These are phyloP conservation scores for Thalia dealbata DNA, from an alignment of 176 grass and related monocot species.

Conservation along the genomic window DNA sequence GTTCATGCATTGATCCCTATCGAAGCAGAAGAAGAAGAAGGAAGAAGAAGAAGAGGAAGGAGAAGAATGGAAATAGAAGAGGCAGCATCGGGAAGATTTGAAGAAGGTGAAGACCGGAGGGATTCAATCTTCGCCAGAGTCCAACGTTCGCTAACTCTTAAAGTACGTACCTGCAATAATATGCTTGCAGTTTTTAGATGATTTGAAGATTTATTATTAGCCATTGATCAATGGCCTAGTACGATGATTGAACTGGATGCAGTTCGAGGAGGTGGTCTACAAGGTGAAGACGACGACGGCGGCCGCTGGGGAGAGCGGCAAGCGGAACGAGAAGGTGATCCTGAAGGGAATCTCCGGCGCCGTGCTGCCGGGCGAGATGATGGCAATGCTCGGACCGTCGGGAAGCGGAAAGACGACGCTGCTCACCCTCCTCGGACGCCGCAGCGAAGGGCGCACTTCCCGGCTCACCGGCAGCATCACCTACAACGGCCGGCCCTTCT, in stretches of 20 bases:
- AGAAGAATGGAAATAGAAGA: not conserved
- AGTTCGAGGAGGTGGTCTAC: conserved; percentile 40
- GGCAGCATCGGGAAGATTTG: not conserved
- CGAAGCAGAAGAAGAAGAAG: no score
- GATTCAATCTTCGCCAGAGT: not conserved
- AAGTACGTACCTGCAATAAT: not conserved
- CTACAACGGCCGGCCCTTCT: conserved; percentile 31
- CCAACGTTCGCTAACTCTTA: not conserved
- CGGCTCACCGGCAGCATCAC: conserved; percentile 29
- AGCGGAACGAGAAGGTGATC: conserved; percentile 12
- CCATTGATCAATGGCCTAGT: not conserved
- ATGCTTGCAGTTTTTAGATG: no score
- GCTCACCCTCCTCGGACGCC: conserved; percentile 32
- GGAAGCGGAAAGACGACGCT: conserved; percentile 48
- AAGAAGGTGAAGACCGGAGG: not conserved
- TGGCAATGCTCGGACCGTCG: conserved; percentile 39
- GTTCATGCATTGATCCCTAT: no score
- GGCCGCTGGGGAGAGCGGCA: not conserved
- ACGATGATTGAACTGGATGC: not conserved
- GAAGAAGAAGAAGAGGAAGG: no score
- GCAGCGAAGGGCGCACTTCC: not conserved
- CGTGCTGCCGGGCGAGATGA: conserved; percentile 37
- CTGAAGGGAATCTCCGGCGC: conserved; percentile 30
- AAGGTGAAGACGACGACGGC: conserved; percentile 22
- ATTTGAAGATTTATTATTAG: no score